A percentile compares a stretch with the other conserved stretches of the same genome.
These are phyloP conservation scores for Acmispon strigosus DNA, from an alignment of 306 rosid genomes.

Conservation along the genomic window DNA sequence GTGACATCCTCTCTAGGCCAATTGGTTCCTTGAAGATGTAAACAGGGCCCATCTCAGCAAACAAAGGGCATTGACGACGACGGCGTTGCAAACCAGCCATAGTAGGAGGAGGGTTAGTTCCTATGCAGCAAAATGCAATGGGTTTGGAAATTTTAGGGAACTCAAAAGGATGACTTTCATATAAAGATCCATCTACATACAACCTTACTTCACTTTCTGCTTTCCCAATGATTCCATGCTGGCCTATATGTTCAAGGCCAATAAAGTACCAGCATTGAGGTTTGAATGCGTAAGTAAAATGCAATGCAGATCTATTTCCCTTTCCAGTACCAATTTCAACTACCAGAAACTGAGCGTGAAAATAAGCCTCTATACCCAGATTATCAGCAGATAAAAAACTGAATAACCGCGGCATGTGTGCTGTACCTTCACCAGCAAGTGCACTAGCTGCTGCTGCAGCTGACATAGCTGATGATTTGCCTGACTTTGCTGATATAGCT, in stretches of 20 bases:
- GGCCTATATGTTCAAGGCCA: conserved; percentile 86
- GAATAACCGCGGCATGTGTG: conserved; percentile 93
- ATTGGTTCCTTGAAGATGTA: conserved; percentile 93
- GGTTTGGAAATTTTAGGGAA: conserved; percentile 91
- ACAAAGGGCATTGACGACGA: conserved; percentile 96
- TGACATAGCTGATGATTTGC: conserved; percentile 96
- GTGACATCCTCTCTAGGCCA: conserved; percentile 83
- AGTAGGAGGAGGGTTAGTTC: conserved; percentile 99
- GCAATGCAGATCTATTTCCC: conserved; percentile 89
- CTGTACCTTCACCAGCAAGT: conserved; percentile 97
- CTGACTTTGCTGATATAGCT: conserved; percentile 91
- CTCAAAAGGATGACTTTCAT: conserved; percentile 91
- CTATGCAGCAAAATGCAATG: conserved; percentile 97
- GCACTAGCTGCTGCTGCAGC: conserved; percentile 99
- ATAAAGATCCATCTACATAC: conserved; percentile 80
- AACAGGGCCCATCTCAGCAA: conserved; percentile 99
- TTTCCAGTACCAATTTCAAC: conserved; percentile 89
- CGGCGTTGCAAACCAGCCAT: conserved; percentile 99
- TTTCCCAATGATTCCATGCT: conserved; percentile 79
- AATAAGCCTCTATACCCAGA: conserved; percentile 97
- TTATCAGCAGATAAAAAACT: conserved; percentile 96
- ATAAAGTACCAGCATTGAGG: conserved; percentile 98
- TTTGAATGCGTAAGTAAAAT: conserved; percentile 94
- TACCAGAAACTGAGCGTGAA: conserved; percentile 96
- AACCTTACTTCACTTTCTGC: conserved; percentile 79